Evolutionary conservation across 768 basidiomycete genomes (phyloP).

Genomic region (Leccinum pellstonianum): DNA sequence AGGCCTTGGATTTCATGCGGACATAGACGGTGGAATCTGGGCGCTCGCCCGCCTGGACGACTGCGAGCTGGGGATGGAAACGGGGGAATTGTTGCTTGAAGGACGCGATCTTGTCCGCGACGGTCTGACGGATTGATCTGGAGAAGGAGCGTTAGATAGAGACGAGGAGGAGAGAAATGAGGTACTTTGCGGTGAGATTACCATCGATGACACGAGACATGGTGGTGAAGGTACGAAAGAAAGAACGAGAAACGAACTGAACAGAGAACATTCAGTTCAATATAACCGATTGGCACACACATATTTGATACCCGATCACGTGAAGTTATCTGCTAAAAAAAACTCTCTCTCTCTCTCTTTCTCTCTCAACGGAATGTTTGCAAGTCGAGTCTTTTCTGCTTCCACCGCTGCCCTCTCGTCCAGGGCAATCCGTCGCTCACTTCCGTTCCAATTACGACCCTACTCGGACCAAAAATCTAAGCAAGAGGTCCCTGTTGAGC

Average conservation of each 20-base stretch:
- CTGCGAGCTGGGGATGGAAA: conserved; percentile 86
- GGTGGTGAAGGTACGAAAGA: conserved; percentile 32
- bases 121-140: conserved; percentile 78
- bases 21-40: conserved; percentile 92
- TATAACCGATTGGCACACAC: background rate
- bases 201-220: conserved; percentile 76
- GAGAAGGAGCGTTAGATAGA: conserved; percentile 10
- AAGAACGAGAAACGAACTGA: conserved; percentile 8
- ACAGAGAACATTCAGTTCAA: background rate
- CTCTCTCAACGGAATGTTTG: conserved; percentile 40
- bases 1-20: conserved; percentile 97
- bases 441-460: conserved; percentile 37
- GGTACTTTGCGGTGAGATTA: conserved; percentile 78
- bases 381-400: conserved; percentile 55
- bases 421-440: conserved; percentile 42
- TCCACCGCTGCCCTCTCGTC: conserved; percentile 58
- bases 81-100: conserved; percentile 72
- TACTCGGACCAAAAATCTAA: conserved; percentile 58
- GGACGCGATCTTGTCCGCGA: conserved; percentile 65
- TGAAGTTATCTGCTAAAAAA: conserved; percentile 9
- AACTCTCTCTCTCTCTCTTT: background rate
- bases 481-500: conserved; percentile 13
- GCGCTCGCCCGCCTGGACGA: conserved; percentile 91
- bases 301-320: conserved; percentile 20
- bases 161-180: conserved; percentile 10